Percentiles rank a stretch among this genome's conserved stretches.
Evolutionary conservation across 371 early-diverging fungal genomes (phyloP).

Genomic region (Actinomucor elegans): DNA sequence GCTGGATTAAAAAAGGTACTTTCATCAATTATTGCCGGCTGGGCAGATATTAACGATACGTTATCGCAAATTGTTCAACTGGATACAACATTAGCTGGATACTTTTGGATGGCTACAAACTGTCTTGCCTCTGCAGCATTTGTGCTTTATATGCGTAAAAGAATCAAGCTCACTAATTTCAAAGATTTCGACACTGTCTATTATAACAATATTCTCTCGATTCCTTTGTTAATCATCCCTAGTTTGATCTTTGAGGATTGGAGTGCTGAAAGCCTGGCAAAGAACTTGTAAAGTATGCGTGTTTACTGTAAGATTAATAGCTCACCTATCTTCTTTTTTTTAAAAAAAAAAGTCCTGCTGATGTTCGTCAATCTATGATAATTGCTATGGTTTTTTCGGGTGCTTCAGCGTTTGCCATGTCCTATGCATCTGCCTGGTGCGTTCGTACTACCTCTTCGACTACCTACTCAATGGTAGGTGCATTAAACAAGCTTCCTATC

Average conservation of each 20-base stretch:
- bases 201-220: slow-evolving; percentile 91
- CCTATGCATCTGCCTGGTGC: slow-evolving; percentile 94
- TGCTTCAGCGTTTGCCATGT: slow-evolving; percentile 88
- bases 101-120: slow-evolving; percentile 88
- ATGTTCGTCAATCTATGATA: slow-evolving; percentile 53
- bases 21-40: slow-evolving; percentile 90
- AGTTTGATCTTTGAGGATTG: slow-evolving; percentile 84
- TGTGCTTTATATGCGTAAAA: slow-evolving; percentile 88
- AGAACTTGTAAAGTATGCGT: slow-evolving; percentile 55
- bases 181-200: slow-evolving; percentile 98
- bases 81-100: slow-evolving; percentile 62
- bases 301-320: neutral
- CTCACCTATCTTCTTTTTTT: neutral
- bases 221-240: slow-evolving; percentile 82
- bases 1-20: slow-evolving; percentile 53
- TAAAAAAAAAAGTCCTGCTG: slow-evolving; percentile 42
- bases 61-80: slow-evolving; percentile 32
- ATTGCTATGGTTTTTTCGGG: slow-evolving; percentile 83
- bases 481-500: slow-evolving; percentile 97
- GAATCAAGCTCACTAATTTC: slow-evolving; percentile 82
- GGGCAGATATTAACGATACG: slow-evolving; percentile 67
- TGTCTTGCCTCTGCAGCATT: slow-evolving; percentile 92
- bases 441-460: slow-evolving; percentile 94
- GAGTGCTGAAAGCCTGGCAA: slow-evolving; percentile 49
- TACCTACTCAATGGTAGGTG: slow-evolving; percentile 98